Base-by-base conservation (phyloP, 2,329 filamentous ascomycete genomes). In the Scedosporium apiospermum region DNA sequence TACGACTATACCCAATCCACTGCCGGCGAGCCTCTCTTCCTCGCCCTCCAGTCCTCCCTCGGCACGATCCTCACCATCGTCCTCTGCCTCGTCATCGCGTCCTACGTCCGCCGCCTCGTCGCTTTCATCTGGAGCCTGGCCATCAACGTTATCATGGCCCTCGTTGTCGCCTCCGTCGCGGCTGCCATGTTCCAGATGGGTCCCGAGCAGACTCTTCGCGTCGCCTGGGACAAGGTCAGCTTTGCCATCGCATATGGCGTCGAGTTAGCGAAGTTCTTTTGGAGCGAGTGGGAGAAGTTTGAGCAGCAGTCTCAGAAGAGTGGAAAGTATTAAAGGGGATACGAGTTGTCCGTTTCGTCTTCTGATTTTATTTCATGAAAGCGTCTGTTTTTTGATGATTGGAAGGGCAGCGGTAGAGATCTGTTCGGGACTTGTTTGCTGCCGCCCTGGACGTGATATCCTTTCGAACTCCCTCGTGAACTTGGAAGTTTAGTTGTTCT, bases 101-200 rank as follows among this genome's bases (percentile, higher is more conserved):
- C 61, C 3, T 88, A 89, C 77, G 77, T 91, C 18, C 85, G 87
- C 65, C 83, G 90, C 64, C 76, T 91, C 21, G 79, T 96, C 63
- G 77, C 91, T 70, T 96, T 87, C 77, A 91, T 91, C 85, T 83
- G 91, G 61, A 78, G 82, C n/a, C 71, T 96, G 62, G 79, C 80
- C 10, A 72, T 90, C 65, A 76, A 82, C 26, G 67, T 91, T 51
- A 72, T 83, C 1, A 85, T 91, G 66, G 95, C 86, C 85, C 82
- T 81, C 1, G 72, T 77, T 1, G 67, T 93, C 2, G 75, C 80
- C 4, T 78, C 80, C 0, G 51, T 86, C 0, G 78, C 79, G 0
- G 76, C 86, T 18, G 79, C 81, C 64, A 78, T 88, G 3, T 88
- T 82, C 73, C 85, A 87, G 69, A 78, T 90, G 2, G 87, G 91